Evolutionary conservation across 2,329 filamentous ascomycete genomes (phyloP), one percentile per base, ranked within the genome.

Genomic region (Neopestalotiopsis rosae): DNA sequence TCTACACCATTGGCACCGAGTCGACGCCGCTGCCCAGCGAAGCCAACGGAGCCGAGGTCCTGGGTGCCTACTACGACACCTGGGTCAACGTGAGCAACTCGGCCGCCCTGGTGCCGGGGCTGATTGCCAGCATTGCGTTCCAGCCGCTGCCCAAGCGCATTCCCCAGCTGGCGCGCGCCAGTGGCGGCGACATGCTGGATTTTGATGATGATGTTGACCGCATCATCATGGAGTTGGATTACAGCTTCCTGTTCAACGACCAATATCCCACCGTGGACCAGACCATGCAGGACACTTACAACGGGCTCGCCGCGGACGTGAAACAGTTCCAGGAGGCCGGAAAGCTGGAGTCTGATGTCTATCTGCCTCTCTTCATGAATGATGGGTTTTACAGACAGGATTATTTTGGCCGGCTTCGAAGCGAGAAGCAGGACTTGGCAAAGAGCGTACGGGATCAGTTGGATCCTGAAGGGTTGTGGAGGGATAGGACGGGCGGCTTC

Each of bases 361-460:
- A 81, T 68, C 73, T 81, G 65, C 83, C 83, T 13, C 71, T 84
- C 10, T 84, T 83, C 72, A 79, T 81, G 78, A 85, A 84, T 71
- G 81, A 84, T 65, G 79, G 76, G 10, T 83, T 80, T 71, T 80
- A 78, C 66, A 70, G 77, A 24, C 79, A 85, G 73, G 82, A 85
- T 66, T 83, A 83, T 72, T 84, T 79, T 61, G 81, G 78, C 1
- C 73, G 82, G 56, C 67, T 85, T 71, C 77, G 74, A 70, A 76
- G 79, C 0, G 78, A 77, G 72, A 80, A 72, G 69, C 65, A 76
- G 67, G 72, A 76, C 63, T 72, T 84, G 30, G 82, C 80, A 6
- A 72, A 74, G 58, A 65, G 42, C 28, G 80, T 84, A 24, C 75
- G 78, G 17, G 73, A 73, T 2, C 70, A 77, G 3, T 78, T 83